Evolutionary conservation across 306 rosid species (phyloP).

Genomic region (Benincasa hispida): DNA sequence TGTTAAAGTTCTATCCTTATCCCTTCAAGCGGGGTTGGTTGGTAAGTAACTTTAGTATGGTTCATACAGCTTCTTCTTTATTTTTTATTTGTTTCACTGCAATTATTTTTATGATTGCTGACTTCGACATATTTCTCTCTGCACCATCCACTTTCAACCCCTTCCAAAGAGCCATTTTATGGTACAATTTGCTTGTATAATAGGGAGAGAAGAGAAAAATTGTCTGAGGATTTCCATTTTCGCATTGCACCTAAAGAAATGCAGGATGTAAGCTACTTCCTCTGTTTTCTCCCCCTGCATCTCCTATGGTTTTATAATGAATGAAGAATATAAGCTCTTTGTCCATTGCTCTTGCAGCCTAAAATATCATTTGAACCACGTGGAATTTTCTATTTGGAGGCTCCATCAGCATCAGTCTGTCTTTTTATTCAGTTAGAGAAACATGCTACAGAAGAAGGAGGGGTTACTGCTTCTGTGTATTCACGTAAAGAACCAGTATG

Average conservation of each 20-base stretch:
- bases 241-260: constrained; percentile 54
- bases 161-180: constrained; percentile 70
- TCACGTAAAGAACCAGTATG: constrained; percentile 94
- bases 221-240: constrained; percentile 90
- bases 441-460: constrained; percentile 96
- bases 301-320: not conserved
- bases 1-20: constrained; percentile 73
- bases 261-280: constrained; percentile 55
- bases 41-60: constrained; percentile 48
- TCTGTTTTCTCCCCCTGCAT: not conserved
- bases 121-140: constrained; percentile 21
- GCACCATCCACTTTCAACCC: constrained; percentile 9
- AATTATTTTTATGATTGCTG: constrained; percentile 26
- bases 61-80: constrained; percentile 10
- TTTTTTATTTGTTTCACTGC: constrained; percentile 7
- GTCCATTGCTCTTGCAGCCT: constrained; percentile 28
- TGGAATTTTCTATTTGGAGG: constrained; percentile 78
- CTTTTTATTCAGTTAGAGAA: constrained; percentile 92
- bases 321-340: not conserved
- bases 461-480: constrained; percentile 84
- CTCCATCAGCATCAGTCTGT: constrained; percentile 89
- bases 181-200: constrained; percentile 97
- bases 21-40: constrained; percentile 70
- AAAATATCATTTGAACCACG: constrained; percentile 47
- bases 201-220: constrained; percentile 89